These are phyloP conservation scores for Sicyos edulis DNA, from an alignment of 306 rosid genomes.

Conservation along the genomic window DNA sequence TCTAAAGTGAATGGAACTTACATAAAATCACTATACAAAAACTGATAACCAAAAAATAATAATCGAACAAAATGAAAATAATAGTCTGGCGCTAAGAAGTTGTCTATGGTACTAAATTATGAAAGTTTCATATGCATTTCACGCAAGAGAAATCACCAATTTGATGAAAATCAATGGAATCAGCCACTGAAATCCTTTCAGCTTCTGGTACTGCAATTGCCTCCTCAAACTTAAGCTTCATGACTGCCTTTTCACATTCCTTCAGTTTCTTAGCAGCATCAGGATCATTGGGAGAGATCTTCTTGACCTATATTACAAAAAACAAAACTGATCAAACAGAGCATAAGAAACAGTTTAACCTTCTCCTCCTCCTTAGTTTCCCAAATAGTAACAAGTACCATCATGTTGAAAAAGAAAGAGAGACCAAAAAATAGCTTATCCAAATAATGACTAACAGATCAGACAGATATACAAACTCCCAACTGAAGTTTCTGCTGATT, in stretches of 20 bases:
- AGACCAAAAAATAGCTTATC: neutral
- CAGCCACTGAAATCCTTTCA: conserved; percentile 62
- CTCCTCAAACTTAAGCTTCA: conserved; percentile 95
- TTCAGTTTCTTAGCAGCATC: conserved; percentile 87
- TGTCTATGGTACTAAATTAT: too few species aligned
- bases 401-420: neutral
- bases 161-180: conserved; percentile 66
- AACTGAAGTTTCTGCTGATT: neutral
- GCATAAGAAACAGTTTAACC: neutral
- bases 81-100: too few species aligned
- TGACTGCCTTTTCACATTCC: conserved; percentile 97
- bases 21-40: too few species aligned
- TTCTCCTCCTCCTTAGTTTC: neutral
- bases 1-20: too few species aligned
- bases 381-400: conserved; percentile 1
- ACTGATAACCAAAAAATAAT: too few species aligned
- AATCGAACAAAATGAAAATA: too few species aligned
- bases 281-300: conserved; percentile 81
- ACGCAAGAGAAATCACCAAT: conserved; percentile 52
- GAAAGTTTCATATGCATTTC: neutral
- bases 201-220: conserved; percentile 77
- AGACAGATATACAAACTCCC: neutral
- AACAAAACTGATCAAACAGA: conserved; percentile 8
- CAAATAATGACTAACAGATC: conserved; percentile 5
- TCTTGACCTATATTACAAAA: conserved; percentile 62